Conservation (phyloP, 2,329 filamentous ascomycete species). For the Xylaria digitata region DNA sequence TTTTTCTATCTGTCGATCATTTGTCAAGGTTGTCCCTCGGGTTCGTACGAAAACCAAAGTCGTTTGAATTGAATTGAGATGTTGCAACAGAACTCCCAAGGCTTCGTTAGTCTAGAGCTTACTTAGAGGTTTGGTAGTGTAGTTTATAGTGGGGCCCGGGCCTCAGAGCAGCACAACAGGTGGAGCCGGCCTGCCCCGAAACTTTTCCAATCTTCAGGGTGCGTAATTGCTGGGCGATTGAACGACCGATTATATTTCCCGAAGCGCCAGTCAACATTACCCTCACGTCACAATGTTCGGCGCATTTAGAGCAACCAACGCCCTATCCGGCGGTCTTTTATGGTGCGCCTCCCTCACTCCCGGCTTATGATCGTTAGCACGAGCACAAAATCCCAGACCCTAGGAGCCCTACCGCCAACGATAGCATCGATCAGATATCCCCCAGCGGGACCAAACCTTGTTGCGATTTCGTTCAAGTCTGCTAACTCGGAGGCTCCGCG, state of each 20-base stretch:
- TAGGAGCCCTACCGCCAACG: not conserved
- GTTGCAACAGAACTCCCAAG: conserved; percentile 3
- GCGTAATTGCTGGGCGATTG: conserved; percentile 1
- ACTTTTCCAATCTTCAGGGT: conserved; percentile 39
- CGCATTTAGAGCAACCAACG: conserved; percentile 81
- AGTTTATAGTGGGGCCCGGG: conserved; percentile 13
- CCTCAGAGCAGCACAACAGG: conserved; percentile 8
- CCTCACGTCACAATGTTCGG: conserved; percentile 75
- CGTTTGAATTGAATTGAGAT: not conserved
- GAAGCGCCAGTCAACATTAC: conserved; percentile 26
- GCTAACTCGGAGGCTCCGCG: conserved; percentile 25
- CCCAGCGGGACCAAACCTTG: not conserved
- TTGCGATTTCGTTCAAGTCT: not conserved
- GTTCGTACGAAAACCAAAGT: not conserved
- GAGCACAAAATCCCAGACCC: not conserved
- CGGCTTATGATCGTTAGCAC: not conserved
- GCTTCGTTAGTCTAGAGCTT: not conserved
- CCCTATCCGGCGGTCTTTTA: conserved; percentile 82
- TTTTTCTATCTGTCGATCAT: conserved; percentile 43
- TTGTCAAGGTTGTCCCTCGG: conserved; percentile 25
- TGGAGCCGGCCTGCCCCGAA: conserved; percentile 33
- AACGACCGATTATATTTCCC: conserved; percentile 18
- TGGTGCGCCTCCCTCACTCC: conserved; percentile 65
- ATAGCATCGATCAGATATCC: not conserved
- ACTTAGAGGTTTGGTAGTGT: not conserved